Evolutionary conservation across 2,329 filamentous ascomycete genomes (phyloP).

Genomic region (Aspergillus fijiensis): DNA sequence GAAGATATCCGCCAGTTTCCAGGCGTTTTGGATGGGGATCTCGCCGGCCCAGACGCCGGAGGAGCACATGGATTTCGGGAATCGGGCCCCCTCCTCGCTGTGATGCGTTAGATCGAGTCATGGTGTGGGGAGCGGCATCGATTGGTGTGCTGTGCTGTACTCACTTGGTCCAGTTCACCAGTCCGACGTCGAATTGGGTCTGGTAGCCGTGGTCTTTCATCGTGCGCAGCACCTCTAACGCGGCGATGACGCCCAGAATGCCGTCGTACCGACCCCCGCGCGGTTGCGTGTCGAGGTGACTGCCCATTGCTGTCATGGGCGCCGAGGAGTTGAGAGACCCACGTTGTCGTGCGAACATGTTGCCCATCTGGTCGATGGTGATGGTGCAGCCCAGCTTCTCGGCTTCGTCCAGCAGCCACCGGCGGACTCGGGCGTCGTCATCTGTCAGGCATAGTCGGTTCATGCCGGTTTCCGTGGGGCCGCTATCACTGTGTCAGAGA

Average conservation of each 20-base stretch:
- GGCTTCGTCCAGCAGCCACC: constrained; percentile 67
- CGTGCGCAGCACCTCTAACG: constrained; percentile 66
- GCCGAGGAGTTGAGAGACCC: constrained; percentile 19
- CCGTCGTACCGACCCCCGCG: constrained; percentile 63
- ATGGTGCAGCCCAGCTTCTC: constrained; percentile 61
- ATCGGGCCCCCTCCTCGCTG: constrained; percentile 75
- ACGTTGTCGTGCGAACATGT: constrained; percentile 30
- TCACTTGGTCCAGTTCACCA: constrained; percentile 60
- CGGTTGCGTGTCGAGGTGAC: constrained; percentile 34
- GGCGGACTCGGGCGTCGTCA: constrained; percentile 63
- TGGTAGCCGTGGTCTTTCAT: constrained; percentile 65
- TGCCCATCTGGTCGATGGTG: constrained; percentile 62
- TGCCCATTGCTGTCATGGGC: constrained; percentile 50
- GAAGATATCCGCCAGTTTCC: constrained; percentile 58
- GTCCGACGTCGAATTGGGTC: constrained; percentile 66
- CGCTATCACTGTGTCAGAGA: not conserved
- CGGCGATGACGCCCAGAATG: constrained; percentile 68
- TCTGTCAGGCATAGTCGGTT: constrained; percentile 67
- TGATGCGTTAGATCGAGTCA: not conserved
- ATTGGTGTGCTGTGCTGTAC: constrained; percentile 26
- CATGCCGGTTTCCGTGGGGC: constrained; percentile 57
- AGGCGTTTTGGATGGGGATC: constrained; percentile 60
- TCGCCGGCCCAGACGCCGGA: constrained; percentile 72
- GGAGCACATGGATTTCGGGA: constrained; percentile 69
- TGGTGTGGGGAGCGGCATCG: not conserved